phyloP scores from a whole-genome alignment of 768 basidiomycete genomes.

The Clitopilus passeckerianus region DNA sequence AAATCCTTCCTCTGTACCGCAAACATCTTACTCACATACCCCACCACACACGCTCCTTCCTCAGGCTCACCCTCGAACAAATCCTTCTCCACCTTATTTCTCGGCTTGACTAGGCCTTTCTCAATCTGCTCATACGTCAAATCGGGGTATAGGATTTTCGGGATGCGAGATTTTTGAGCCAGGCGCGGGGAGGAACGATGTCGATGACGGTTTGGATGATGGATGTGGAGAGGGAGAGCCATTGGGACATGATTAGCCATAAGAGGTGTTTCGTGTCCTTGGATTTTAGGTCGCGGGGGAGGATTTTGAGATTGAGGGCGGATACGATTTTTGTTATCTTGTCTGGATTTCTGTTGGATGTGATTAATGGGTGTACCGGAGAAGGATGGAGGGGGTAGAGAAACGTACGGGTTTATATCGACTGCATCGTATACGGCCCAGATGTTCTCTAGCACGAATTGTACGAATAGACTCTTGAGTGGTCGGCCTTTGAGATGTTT shows the following conservation, averaged over 20 bases:
- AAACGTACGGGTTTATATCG: conserved; percentile 79
- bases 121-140: conserved; percentile 25
- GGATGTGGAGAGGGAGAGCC: conserved; percentile 91
- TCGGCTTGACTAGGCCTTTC: conserved; percentile 53
- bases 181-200: conserved; percentile 84
- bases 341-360: conserved; percentile 67
- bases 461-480: conserved; percentile 93
- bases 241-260: conserved; percentile 86
- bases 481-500: conserved; percentile 85
- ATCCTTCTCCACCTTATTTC: conserved; percentile 79
- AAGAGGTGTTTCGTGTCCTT: conserved; percentile 87
- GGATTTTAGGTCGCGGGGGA: conserved; percentile 83
- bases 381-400: conserved; percentile 1
- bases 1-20: conserved; percentile 77
- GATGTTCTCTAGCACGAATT: conserved; percentile 94
- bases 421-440: conserved; percentile 97
- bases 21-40: conserved; percentile 99
- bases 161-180: conserved; percentile 81
- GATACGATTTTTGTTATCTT: conserved; percentile 86
- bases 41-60: conserved; percentile 59
- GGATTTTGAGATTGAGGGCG: conserved; percentile 76
- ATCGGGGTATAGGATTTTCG: conserved; percentile 89
- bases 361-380: conserved; percentile 9
- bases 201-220: conserved; percentile 92
- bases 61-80: conserved; percentile 68